Evolutionary conservation across 2,329 filamentous ascomycete species (phyloP), one percentile per base, ranked within the genome.

Genomic region (Knufia fluminis): DNA sequence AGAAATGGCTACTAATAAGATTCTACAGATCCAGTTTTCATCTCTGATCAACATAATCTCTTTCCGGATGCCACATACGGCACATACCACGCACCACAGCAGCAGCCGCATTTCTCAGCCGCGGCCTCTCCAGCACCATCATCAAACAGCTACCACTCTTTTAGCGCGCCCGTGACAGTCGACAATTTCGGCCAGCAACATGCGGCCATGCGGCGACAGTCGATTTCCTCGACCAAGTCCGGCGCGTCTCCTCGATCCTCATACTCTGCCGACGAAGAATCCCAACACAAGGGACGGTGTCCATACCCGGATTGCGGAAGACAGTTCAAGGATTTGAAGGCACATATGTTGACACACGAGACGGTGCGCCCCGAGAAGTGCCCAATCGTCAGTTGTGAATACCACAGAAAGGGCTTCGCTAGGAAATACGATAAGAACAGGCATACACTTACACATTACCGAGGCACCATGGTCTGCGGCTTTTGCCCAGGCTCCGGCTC

Each of bases 351-450:
- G 64, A 96, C 90, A 0, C 90, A 96, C 66, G 86, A 92, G 68
- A 85, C 81, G 51, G 88, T 95, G 70, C 77, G 90, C 20, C 90
- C 90, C 0, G 89, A 95, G 65, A 96, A 96, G 71, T 96, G 90
- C 69, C 90, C 90, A 1, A 95, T 95, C 58, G 75, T 84, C 51
- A 92, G 83, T 0, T 96, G 90, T 72, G 88, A 94, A 62, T 96
- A 95, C 68, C 84, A 94, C 71, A 72, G 78, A 62, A 95, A 95
- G 69, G 90, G 90, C 3, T 96, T 96, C 63, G 89, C 90, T 9
- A 78, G 90, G 60, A 95, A 95, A 69, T 96, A 96, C 65, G 90
- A 96, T 73, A 94, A 94, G 76, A 95, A 95, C 70, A 76, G 90
- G 39, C 90, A 96, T 66, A 94, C 89, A 3, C 69, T 95, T 54